Base-by-base conservation (phyloP, 2,329 filamentous ascomycete genomes). In the Shiraia sp. region DNA sequence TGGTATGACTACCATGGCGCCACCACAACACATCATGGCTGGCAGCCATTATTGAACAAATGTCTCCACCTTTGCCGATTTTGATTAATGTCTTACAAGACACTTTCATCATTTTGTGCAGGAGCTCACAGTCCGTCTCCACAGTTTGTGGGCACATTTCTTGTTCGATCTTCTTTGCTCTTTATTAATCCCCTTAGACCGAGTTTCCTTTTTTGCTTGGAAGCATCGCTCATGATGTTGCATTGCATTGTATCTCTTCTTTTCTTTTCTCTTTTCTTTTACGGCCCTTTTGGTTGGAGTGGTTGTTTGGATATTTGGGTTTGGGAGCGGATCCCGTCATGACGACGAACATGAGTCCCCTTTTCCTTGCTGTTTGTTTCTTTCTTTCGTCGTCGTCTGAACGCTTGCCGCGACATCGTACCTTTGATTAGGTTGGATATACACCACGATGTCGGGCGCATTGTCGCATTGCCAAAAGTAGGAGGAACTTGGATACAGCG, bases 11-110 rank as follows among this genome's bases (percentile, higher is more conserved):
- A 65, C 59, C n/a, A 73, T 75, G 69, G 67, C 66, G 10, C 68
- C 69, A 41, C 64, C 69, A 33, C 71, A 71, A 40, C 67, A 60
- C 38, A 64, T 76, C 64, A 69, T 75, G 46, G 69, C 71, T 36
- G 64, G 70, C 14, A 71, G 72, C 53, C 67, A 73, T 54, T 75
- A 72, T 57, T 72, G 61, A 56, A 29, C 42, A 32, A 49, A 26
- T 36, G 36, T 30, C 36, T 31, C 41, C 40, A 42, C 26, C 40
- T 33, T 40, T 50, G 40, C 32, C 41, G 27, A 34, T 39, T 34
- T 45, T 29, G 44, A 37, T 51, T 50, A 41, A 59, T 43, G 47
- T 53, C 47, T 52, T 48, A 53, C 49, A 49, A 49, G 32, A 36
- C 37, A 46, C 54, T 60, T 58, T 47, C 47, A 56, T 51, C 52